Evolutionary conservation across 257 asterid genomes (phyloP).

Genomic region (Plectranthus barbatus): DNA sequence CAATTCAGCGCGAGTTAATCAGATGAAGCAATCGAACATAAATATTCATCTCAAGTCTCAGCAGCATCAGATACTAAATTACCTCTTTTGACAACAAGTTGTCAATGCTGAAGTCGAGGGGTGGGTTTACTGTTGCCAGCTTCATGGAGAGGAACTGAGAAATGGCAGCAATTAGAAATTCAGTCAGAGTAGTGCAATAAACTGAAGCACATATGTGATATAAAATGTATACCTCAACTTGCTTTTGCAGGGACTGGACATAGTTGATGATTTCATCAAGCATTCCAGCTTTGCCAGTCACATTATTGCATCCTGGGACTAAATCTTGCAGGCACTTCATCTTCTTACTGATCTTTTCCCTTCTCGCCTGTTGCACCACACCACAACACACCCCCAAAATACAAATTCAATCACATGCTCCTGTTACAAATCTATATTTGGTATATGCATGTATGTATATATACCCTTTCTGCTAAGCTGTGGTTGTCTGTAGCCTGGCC

Average conservation of each 20-base stretch:
- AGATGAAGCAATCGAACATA: too few relatives aligned
- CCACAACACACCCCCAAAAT: not conserved
- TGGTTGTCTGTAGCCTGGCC: conserved; percentile 91
- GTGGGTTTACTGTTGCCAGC: conserved; percentile 52
- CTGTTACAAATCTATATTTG: too few relatives aligned
- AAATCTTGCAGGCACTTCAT: conserved; percentile 76
- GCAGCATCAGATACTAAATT: not conserved
- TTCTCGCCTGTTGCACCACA: conserved; percentile 65
- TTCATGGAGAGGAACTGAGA: conserved; percentile 69
- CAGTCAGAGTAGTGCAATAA: too few relatives aligned
- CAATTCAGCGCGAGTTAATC: not conserved
- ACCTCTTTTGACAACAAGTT: conserved; percentile 50
- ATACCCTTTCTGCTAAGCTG: conserved; percentile 77
- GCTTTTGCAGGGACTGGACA: conserved; percentile 74
- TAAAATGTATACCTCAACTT: conserved; percentile 84
- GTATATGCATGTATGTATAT: too few relatives aligned
- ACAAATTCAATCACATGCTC: not conserved
- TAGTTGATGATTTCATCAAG: conserved; percentile 81
- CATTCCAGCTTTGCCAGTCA: conserved; percentile 74
- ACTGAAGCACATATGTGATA: too few relatives aligned
- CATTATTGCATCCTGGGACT: conserved; percentile 75
- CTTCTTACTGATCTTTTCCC: conserved; percentile 73
- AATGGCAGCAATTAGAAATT: not conserved
- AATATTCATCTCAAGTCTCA: too few relatives aligned
- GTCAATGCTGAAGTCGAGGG: conserved; percentile 41